A percentile compares a stretch with the other conserved stretches of the same genome.
Evolutionary conservation across 2,329 filamentous ascomycete genomes (phyloP).

Genomic region (Fusarium metavorans): DNA sequence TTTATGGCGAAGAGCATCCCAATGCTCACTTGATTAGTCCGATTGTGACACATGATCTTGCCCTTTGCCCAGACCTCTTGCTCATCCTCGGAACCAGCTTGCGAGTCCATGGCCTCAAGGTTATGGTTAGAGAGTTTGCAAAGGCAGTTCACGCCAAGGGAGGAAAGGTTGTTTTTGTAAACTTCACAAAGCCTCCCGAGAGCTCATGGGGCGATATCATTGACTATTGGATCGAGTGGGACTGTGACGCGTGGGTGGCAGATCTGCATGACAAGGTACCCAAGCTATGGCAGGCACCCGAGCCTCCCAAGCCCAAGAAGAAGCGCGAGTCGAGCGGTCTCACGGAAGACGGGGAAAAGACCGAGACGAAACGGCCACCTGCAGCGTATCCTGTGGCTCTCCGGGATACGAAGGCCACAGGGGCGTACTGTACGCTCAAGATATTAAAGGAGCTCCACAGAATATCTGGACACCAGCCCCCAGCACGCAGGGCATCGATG

Average conservation of each 20-base stretch:
- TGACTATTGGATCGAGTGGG: slow-evolving; percentile 81
- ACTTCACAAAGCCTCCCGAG: slow-evolving; percentile 77
- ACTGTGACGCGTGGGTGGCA: slow-evolving; percentile 79
- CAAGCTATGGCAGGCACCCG: slow-evolving; percentile 68
- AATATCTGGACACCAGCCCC: slow-evolving; percentile 46
- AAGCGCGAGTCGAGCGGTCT: slow-evolving; percentile 48
- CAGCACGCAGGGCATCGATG: slow-evolving; percentile 33
- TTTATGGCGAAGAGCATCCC: slow-evolving; percentile 81
- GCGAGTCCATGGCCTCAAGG: slow-evolving; percentile 77
- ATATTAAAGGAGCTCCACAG: slow-evolving; percentile 55
- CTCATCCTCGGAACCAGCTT: slow-evolving; percentile 79
- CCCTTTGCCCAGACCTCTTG: slow-evolving; percentile 73
- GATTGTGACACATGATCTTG: slow-evolving; percentile 75
- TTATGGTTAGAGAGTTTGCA: slow-evolving; percentile 78
- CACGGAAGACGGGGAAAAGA: slow-evolving; percentile 41
- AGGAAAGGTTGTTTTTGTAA: slow-evolving; percentile 79
- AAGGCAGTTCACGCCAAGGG: slow-evolving; percentile 76
- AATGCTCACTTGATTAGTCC: slow-evolving; percentile 75
- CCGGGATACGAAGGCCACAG: slow-evolving; percentile 60
- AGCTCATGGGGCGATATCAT: slow-evolving; percentile 80
- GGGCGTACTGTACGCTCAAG: slow-evolving; percentile 58
- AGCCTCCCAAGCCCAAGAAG: slow-evolving; percentile 57
- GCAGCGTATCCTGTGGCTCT: slow-evolving; percentile 56
- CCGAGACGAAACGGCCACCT: slow-evolving; percentile 48
- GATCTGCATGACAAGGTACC: slow-evolving; percentile 71